Evolutionary conservation across 23 red algal species (phyloP).

Genomic region (Gracilaria vermiculophylla): DNA sequence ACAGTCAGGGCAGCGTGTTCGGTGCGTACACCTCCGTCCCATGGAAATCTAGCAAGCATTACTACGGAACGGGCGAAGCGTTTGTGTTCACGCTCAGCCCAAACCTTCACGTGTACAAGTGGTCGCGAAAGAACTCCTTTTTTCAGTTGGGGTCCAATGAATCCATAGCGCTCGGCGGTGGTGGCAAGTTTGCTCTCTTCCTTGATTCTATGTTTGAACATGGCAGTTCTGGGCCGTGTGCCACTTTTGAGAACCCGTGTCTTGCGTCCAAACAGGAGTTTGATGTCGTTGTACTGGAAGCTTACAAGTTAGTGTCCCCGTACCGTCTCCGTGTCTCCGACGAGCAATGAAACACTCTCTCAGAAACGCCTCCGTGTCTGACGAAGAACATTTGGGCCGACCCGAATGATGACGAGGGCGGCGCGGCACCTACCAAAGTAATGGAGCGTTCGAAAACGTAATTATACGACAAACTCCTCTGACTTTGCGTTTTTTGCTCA

Average conservation of each 20-base stretch:
- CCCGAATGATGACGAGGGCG: too few relatives aligned
- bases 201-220: constrained; percentile 68
- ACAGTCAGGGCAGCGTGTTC: constrained; percentile 62
- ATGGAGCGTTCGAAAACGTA: too few relatives aligned
- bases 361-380: neutral
- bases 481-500: too few relatives aligned
- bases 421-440: too few relatives aligned
- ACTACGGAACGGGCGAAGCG: constrained; percentile 71
- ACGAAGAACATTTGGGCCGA: too few relatives aligned
- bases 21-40: constrained; percentile 65
- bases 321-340: neutral
- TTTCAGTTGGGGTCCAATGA: constrained; percentile 65
- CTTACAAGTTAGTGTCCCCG: constrained; percentile 58
- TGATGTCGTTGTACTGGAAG: constrained; percentile 65
- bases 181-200: constrained; percentile 76
- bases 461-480: too few relatives aligned
- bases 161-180: constrained; percentile 68
- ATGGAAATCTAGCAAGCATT: constrained; percentile 56
- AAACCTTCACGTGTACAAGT: constrained; percentile 56
- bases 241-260: constrained; percentile 73
- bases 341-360: neutral
- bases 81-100: constrained; percentile 73
- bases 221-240: constrained; percentile 67
- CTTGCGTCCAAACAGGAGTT: constrained; percentile 47
- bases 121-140: constrained; percentile 66